phyloP scores from a whole-genome alignment of 2,329 filamentous ascomycete genomes.

The Phyllosticta citrichinensis region DNA sequence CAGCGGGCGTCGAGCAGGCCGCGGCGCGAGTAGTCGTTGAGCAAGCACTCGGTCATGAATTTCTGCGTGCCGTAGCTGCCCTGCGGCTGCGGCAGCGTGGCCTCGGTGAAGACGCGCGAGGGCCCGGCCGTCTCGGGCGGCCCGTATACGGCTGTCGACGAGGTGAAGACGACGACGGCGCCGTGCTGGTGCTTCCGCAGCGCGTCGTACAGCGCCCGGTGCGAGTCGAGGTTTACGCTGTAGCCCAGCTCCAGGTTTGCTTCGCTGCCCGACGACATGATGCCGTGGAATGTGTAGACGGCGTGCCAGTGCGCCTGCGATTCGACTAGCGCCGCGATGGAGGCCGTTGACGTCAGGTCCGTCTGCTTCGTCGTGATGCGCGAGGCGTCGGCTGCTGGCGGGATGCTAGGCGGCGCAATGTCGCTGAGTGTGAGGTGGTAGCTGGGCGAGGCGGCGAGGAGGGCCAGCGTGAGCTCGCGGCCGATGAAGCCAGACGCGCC shows the following conservation, averaged over 20 bases:
- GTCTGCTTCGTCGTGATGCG: constrained; percentile 9
- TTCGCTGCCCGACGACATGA: constrained; percentile 53
- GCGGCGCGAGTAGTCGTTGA: constrained; percentile 50
- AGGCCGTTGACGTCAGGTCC: constrained; percentile 10
- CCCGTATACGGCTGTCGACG: constrained; percentile 50
- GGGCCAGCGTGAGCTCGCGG: constrained; percentile 13
- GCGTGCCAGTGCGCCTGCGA: constrained; percentile 10
- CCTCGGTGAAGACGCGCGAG: constrained; percentile 6
- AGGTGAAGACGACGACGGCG: constrained; percentile 46
- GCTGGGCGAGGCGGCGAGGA: constrained; percentile 9
- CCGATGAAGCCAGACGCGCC: constrained; percentile 16
- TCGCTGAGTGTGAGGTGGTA: constrained; percentile 13
- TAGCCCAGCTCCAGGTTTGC: constrained; percentile 47
- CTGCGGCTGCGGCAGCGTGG: constrained; percentile 44
- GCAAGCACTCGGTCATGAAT: constrained; percentile 45
- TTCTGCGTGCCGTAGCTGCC: constrained; percentile 52
- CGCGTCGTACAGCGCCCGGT: constrained; percentile 40
- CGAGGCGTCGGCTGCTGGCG: background rate
- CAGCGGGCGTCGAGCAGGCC: constrained; percentile 46
- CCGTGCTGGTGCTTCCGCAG: constrained; percentile 40
- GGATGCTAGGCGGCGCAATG: constrained; percentile 11
- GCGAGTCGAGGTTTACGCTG: constrained; percentile 48
- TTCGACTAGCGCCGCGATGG: background rate
- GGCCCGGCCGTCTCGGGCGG: constrained; percentile 35
- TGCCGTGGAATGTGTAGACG: constrained; percentile 50